Evolutionary conservation across 2,329 filamentous ascomycete genomes (phyloP), one percentile per base, ranked within the genome.

Genomic region (Acephala macrosclerotiorum): DNA sequence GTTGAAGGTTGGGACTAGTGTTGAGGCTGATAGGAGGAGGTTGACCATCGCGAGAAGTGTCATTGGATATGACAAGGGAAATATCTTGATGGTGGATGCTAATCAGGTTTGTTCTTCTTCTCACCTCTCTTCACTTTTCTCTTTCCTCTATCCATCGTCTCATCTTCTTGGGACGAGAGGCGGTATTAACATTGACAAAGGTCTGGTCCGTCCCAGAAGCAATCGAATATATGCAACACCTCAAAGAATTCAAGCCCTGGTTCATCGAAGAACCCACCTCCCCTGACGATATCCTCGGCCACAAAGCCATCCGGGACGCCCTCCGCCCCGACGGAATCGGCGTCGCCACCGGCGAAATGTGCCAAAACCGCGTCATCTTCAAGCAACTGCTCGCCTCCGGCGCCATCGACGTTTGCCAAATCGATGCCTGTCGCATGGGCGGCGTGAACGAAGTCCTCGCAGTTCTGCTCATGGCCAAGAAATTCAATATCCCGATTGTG

Each of bases 201-300:
- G 83, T 96, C 66, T 97, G 93, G 93, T 93, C 90, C 59, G 93
- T 97, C 40, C 92, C 93, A 0, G 93, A 97, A 80, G 93, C 94
- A 8, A 93, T 97, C 73, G 87, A 86, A 68, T 93, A 95, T 83
- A 96, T 97, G 93, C 86, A 89, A 75, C 80, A 93, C 75, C 88
- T 97, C 56, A 87, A 87, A 64, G 89, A 94, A 73, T 97, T 94
- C 82, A 91, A 91, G 83, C 91, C 91, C 33, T 96, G 93, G 91
- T 97, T 97, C 81, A 97, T 97, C 76, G 94, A 97, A 81, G 94
- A 97, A 84, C 94, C 94, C 1, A 97, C 94, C 16, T 93, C 89
- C 25, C 94, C 94, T 14, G 94, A 97, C 75, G 94, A 97, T 77
- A 89, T 97, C 65, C 88, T 96, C 63, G 94, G 94, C 65, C 94